Evolutionary conservation across 352 stramenopile species (phyloP).

Genomic region (Phytopythium helicoides): DNA sequence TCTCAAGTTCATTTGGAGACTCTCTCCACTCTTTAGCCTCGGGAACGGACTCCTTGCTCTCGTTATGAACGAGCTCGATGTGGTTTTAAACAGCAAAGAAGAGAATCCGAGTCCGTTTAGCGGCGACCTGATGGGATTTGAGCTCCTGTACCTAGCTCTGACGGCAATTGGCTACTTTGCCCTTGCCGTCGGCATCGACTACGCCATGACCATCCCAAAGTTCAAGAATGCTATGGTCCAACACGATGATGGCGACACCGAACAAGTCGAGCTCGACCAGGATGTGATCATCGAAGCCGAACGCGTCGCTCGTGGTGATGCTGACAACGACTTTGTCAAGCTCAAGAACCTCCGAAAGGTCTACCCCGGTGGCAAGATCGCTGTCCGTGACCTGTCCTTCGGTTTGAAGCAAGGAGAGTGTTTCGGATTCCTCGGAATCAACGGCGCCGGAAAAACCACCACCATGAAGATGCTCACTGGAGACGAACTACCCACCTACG

Average conservation of each 20-base stretch:
- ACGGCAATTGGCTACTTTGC: conserved; percentile 39
- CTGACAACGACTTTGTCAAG: conserved; percentile 31
- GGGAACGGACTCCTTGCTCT: conserved; percentile 43
- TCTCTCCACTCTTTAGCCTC: conserved; percentile 67
- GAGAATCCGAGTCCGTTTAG: conserved; percentile 50
- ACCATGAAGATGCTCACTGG: conserved; percentile 96
- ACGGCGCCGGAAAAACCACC: conserved; percentile 94
- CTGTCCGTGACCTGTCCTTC: conserved; percentile 76
- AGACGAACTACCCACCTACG: conserved; percentile 65
- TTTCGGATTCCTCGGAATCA: conserved; percentile 95
- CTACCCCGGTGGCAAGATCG: conserved; percentile 64
- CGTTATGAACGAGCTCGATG: conserved; percentile 33
- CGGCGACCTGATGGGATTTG: conserved; percentile 56
- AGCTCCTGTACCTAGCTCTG: conserved; percentile 51
- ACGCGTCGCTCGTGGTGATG: conserved; percentile 5
- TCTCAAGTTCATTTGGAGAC: conserved; percentile 66
- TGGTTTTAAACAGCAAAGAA: conserved; percentile 21
- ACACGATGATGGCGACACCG: neutral
- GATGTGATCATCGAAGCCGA: conserved; percentile 6
- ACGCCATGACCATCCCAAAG: conserved; percentile 47
- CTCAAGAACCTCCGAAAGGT: conserved; percentile 41
- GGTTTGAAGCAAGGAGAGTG: conserved; percentile 84
- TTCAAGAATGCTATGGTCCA: conserved; percentile 26
- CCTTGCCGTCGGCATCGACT: conserved; percentile 51
- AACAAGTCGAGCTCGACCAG: neutral